Evolutionary conservation across 2,329 filamentous ascomycete species (phyloP), one percentile per base, ranked within the genome.

Genomic region (Colletotrichum magnum): DNA sequence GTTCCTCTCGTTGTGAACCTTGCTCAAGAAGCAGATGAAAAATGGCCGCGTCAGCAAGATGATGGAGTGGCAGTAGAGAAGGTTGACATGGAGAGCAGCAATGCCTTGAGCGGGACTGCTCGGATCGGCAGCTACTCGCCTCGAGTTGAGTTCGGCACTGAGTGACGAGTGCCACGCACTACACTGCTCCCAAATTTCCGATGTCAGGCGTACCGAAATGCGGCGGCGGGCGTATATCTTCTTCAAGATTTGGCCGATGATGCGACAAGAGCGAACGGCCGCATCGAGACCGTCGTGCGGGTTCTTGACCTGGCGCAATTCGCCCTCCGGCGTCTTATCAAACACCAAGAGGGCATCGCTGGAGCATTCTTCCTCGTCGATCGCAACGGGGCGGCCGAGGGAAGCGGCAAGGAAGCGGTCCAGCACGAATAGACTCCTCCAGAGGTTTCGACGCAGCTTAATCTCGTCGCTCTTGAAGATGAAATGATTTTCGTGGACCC

Each of bases 41-140:
- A 92, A 92, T 0, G 90, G 90, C 32, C 90, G 83, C 1, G 88
- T 90, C 1, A 92, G 82, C 0, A 92, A 81, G 28, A 92, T 85
- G 50, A 91, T 85, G 0, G 88, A 88, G 74, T 92, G 89, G 64
- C 85, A 87, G 66, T 91, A 88, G 43, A 91, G 80, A 26, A 92
- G 79, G 68, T 90, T 90, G 66, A 87, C 81, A 71, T 92, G 90
- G 6, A 92, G 77, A n/a, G 89, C 85, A 4, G 88, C 86, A 41
- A 91, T 85, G 4, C 86, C 85, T 69, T 88, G 82, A 21, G 81
- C 81, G n/a, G 84, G 79, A 45, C 80, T 75, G 26, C 77, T 75
- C 36, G 79, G 78, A 2, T 79, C 80, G 39, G 79, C 78, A 6
- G 80, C 79, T n/a, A 85, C 83, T 64, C 84, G 83, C 48, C 82